These are phyloP conservation scores for Meyerozyma guilliermondii DNA, from an alignment of 1,139 yeast genomes.

Conservation along the genomic window DNA sequence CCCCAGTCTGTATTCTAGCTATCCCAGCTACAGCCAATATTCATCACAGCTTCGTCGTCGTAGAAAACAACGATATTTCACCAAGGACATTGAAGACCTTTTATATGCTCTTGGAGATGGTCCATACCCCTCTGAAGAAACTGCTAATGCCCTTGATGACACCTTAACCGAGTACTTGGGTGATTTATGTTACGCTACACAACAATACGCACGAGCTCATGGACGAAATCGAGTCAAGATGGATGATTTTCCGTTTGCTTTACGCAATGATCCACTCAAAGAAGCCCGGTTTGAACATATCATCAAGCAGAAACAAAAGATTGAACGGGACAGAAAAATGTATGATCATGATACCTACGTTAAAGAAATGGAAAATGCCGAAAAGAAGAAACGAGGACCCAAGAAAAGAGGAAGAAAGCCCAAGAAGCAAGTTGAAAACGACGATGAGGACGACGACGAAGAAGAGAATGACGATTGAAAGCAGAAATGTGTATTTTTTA, in stretches of 20 bases:
- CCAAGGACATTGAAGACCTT: conserved; percentile 66
- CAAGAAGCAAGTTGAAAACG: conserved; percentile 1
- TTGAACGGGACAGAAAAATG: conserved; percentile 75
- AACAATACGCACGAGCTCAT: conserved; percentile 35
- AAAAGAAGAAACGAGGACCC: conserved; percentile 1
- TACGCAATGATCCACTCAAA: conserved; percentile 77
- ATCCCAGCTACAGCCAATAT: conserved; percentile 1
- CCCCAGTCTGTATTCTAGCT: conserved; percentile 1
- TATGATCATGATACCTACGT: conserved; percentile 50
- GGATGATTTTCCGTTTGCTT: conserved; percentile 83
- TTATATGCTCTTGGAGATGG: conserved; percentile 87
- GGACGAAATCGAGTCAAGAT: conserved; percentile 73
- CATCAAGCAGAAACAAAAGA: conserved; percentile 66
- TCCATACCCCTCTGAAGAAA: conserved; percentile 68
- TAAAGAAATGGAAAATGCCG: neutral
- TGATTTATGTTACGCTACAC: conserved; percentile 39
- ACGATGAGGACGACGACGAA: conserved; percentile 6
- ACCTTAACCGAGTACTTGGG: conserved; percentile 71
- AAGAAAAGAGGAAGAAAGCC: neutral
- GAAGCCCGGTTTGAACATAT: conserved; percentile 82
- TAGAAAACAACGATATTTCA: conserved; percentile 42
- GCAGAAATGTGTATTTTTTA: neutral
- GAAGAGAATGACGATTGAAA: conserved; percentile 10
- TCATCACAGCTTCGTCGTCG: conserved; percentile 14
- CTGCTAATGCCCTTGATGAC: conserved; percentile 79